Conservation (phyloP, 2,329 filamentous ascomycete genomes). For the Graphium sp. region DNA sequence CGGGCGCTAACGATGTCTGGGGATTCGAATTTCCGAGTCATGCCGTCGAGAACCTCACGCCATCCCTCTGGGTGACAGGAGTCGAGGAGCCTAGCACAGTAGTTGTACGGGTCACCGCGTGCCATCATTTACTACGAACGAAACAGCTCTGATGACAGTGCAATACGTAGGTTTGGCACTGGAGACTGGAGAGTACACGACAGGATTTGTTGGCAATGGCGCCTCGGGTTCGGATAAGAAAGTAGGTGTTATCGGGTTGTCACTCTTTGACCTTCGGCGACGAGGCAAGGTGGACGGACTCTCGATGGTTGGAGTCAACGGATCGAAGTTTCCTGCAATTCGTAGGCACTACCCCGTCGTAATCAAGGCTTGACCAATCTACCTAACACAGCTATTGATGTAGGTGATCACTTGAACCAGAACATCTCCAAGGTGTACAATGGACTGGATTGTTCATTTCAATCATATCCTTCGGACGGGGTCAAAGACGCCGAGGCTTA, state of each 20-base stretch:
- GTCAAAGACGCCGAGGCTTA: slow-evolving; percentile 63
- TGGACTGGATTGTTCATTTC: slow-evolving; percentile 70
- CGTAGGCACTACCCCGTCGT: slow-evolving; percentile 35
- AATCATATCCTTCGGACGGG: slow-evolving; percentile 65
- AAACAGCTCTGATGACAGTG: too few species aligned
- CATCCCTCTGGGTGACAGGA: too few species aligned
- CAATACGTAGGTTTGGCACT: too few species aligned
- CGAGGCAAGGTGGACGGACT: slow-evolving; percentile 76
- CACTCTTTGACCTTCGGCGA: slow-evolving; percentile 73
- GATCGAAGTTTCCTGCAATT: slow-evolving; percentile 81
- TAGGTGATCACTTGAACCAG: slow-evolving; percentile 67
- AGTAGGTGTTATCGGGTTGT: slow-evolving; percentile 81
- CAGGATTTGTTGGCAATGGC: slow-evolving; percentile 74
- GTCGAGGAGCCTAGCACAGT: too few species aligned
- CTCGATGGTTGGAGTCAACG: slow-evolving; percentile 80
- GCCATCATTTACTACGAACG: too few species aligned
- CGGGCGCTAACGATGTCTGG: too few species aligned
- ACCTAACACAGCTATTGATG: background rate
- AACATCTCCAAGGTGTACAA: slow-evolving; percentile 87
- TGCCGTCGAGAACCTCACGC: too few species aligned
- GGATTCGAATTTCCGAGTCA: too few species aligned
- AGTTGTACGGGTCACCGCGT: too few species aligned
- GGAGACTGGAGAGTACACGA: slow-evolving; percentile 97
- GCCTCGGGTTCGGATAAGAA: slow-evolving; percentile 88
- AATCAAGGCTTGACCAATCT: slow-evolving; percentile 1